Evolutionary conservation across 768 basidiomycete genomes (phyloP), one percentile per base, ranked within the genome.

Genomic region (Amanita inopinata): DNA sequence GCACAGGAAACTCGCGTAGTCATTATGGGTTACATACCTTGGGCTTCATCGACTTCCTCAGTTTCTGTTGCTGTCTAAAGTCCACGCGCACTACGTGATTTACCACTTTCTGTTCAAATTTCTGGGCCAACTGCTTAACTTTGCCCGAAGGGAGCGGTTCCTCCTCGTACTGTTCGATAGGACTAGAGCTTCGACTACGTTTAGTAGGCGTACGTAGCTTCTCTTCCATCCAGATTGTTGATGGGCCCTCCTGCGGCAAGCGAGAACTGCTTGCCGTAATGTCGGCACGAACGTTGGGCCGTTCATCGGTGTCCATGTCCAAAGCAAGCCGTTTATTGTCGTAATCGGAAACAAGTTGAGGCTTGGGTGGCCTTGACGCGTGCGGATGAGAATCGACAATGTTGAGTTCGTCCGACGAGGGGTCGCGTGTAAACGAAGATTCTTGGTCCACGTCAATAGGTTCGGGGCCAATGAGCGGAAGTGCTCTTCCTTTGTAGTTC

Each of bases 221-320:
- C 25, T n/a, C n/a, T 28, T 30, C 9, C 27, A 44, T 14, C 11
- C 12, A 17, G 9, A 6, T 22, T 37, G 33, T 37, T 17, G 43
- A 27, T 19, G 24, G 24, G 27, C 35, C 43, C 19, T 37, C 43
- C 8, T 36, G 12, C 12, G n/a, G 28, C 17, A 44, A 9, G n/a
- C 43, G 43, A 22, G 34, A 44, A 18, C 25, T 31, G 27, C 43
- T 37, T 15, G 43, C 43, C 11, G 19, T 19, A 9, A 25, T 24
- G 23, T 27, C 18, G 7, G 33, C n/a, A 14, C 25, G 7, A 19
- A 17, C 9, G 15, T n/a, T n/a, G n/a, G 5, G 35, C 18, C 15
- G 8, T 11, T 8, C 3, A 12, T 35, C 33, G n/a, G 23, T 25
- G 8, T 33, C 23, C 41, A 9, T 10, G 33, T 19, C 33, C 22